Conservation (phyloP, 75 land plant genomes). For the Cunninghamia lanceolata region DNA sequence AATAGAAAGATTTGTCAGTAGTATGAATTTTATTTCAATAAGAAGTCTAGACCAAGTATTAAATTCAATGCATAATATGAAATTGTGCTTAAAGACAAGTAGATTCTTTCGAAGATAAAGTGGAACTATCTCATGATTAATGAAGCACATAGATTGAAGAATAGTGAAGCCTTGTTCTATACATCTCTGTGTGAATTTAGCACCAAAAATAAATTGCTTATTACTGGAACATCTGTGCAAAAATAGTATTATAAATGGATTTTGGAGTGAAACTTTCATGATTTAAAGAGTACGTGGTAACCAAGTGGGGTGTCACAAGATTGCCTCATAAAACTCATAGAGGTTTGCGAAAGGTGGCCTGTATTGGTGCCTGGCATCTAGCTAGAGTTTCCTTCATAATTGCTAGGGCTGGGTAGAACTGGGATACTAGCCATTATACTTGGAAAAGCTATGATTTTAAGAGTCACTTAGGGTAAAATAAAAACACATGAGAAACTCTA, state of each 20-base stretch:
- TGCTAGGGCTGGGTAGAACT: too few species aligned
- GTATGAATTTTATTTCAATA: conserved; percentile 75
- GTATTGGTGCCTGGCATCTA: too few species aligned
- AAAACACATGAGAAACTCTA: too few species aligned
- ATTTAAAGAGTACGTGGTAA: conserved; percentile 96
- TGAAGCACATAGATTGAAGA: conserved; percentile 99
- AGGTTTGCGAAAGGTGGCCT: too few species aligned
- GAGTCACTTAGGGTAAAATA: too few species aligned
- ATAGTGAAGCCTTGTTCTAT: conserved; percentile 94
- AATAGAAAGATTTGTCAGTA: conserved; percentile 98
- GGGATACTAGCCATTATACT: too few species aligned
- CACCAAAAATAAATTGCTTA: conserved; percentile 91
- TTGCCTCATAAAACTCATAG: too few species aligned
- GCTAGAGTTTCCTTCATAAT: too few species aligned
- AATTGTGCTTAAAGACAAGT: conserved; percentile 90
- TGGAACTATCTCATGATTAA: conserved; percentile 99
- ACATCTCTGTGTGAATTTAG: conserved; percentile 84
- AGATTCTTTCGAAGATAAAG: conserved; percentile 79
- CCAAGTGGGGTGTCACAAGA: too few species aligned
- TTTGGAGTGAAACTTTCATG: conserved; percentile 95
- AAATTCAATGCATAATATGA: conserved; percentile 93
- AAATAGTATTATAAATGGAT: conserved; percentile 98
- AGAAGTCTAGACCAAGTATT: conserved; percentile 57
- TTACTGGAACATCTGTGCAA: conserved; percentile 96
- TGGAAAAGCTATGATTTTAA: too few species aligned